Conservation (phyloP, 805 yeast species). For the Pichia rugopelliculosa region DNA sequence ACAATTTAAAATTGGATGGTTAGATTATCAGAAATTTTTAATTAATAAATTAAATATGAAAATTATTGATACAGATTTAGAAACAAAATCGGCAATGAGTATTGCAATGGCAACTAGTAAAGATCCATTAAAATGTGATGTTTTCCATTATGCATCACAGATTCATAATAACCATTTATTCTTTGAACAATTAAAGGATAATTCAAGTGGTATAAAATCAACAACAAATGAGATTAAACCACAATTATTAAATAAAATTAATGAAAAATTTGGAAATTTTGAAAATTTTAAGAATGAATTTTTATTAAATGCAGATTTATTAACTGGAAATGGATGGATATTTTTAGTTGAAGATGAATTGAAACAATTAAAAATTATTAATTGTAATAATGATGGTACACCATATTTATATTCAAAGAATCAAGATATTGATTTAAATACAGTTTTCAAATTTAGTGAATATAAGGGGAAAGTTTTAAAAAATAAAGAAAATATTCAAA, state of each 20-base stretch:
- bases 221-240: slow-evolving; percentile 18
- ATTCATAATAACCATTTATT: slow-evolving; percentile 89
- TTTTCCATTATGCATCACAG: slow-evolving; percentile 86
- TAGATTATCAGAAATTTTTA: slow-evolving; percentile 62
- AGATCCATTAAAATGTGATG: slow-evolving; percentile 54
- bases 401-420: slow-evolving; percentile 65
- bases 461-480: slow-evolving; percentile 38
- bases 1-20: slow-evolving; percentile 75
- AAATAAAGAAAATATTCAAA: slow-evolving; percentile 17
- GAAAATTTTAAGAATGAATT: slow-evolving; percentile 46
- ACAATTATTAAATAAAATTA: slow-evolving; percentile 27
- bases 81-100: slow-evolving; percentile 67
- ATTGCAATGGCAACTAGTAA: slow-evolving; percentile 60
- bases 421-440: slow-evolving; percentile 71
- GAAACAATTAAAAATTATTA: slow-evolving; percentile 47
- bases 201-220: slow-evolving; percentile 7
- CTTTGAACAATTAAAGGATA: slow-evolving; percentile 49
- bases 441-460: slow-evolving; percentile 53
- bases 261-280: slow-evolving; percentile 34
- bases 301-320: slow-evolving; percentile 42
- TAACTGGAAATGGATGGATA: slow-evolving; percentile 68
- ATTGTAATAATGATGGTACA: slow-evolving; percentile 67
- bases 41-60: slow-evolving; percentile 53
- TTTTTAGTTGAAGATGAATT: slow-evolving; percentile 60
- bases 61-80: slow-evolving; percentile 75